Base-by-base conservation (phyloP, 2,329 filamentous ascomycete species). In the Cadophora sp. region DNA sequence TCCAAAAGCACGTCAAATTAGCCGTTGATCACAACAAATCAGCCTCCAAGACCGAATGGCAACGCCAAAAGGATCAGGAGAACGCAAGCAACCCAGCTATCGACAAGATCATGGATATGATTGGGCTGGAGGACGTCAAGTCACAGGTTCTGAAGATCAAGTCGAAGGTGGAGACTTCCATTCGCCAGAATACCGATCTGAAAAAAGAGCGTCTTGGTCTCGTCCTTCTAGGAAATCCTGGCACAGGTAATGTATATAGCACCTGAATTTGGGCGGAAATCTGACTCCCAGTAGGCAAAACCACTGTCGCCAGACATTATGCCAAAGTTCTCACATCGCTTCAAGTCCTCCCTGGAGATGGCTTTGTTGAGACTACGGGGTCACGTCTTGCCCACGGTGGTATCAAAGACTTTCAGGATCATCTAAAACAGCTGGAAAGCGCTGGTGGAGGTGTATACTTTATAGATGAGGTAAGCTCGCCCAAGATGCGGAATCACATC, bases 221-320 rank as follows among this genome's bases (percentile, higher is more conserved):
- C 0, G 83, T 84, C 0, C 78, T 94, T 3, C 79, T 94, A 0
- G 92, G 92, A 0, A 94, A 94, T 72, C 91, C 92, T 0, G 92
- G 92, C 3, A 94, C 91, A 66, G 91, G 90, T 86, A n/a, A 79
- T 71, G 79, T 65, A 19, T 46, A 6, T 43, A n/a, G 14, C 7
- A 9, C 37, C 12, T 43, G 7, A 3, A 43, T 16, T 43, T 9
- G 37, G 14, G 7, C 43, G 34, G 16, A 7, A 56, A 26, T 43
- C 63, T 73, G 65, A 69, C 90, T 89, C 0, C 90, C 90, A 3
- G 91, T 89, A 70, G 91, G 90, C 83, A 80, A 76, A 79, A 95
- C 92, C 0, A 94, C 92, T 0, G 89, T 94, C 0, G 92, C 92
- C 0, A 83, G 91, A 0, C 79, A 91, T 0, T 94, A 92, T 67